Conservation (phyloP, 345 rosid genomes). For the Tarenaya hassleriana region DNA sequence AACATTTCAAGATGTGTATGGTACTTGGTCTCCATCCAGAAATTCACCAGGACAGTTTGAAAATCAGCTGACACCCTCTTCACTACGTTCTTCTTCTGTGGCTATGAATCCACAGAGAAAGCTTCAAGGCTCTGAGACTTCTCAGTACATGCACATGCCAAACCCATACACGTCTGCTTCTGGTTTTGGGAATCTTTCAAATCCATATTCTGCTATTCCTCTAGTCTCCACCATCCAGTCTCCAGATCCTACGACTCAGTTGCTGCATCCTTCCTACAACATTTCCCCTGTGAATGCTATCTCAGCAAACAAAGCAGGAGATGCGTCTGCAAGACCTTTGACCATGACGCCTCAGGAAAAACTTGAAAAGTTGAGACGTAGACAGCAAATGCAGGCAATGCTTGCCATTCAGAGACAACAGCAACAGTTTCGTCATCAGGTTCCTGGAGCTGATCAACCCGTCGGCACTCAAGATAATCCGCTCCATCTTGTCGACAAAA, state of each 20-base stretch:
- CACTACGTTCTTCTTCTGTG: constrained; percentile 33
- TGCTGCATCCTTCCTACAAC: constrained; percentile 44
- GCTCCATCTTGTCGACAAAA: constrained; percentile 39
- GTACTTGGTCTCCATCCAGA: constrained; percentile 42
- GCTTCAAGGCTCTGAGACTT: constrained; percentile 41
- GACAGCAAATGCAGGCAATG: constrained; percentile 97
- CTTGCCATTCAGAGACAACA: constrained; percentile 89
- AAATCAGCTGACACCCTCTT: constrained; percentile 34
- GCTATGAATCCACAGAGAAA: constrained; percentile 44
- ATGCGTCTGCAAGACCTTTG: constrained; percentile 41
- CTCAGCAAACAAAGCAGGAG: constrained; percentile 33
- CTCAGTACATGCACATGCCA: constrained; percentile 43
- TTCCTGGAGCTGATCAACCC: constrained; percentile 36
- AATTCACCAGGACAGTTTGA: constrained; percentile 27
- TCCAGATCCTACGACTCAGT: constrained; percentile 41
- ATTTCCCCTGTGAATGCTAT: constrained; percentile 37
- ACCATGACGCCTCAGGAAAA: constrained; percentile 94
- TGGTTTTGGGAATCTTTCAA: constrained; percentile 42
- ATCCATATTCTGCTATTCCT: constrained; percentile 51
- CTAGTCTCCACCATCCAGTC: constrained; percentile 41
- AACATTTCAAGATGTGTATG: constrained; percentile 32
- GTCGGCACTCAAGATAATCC: constrained; percentile 42
- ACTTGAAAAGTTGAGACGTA: constrained; percentile 79
- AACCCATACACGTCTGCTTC: constrained; percentile 42
- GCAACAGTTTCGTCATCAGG: constrained; percentile 55